These are phyloP conservation scores for Chaetomium tenue DNA, from an alignment of 495 filamentous ascomycete species.

Conservation along the genomic window DNA sequence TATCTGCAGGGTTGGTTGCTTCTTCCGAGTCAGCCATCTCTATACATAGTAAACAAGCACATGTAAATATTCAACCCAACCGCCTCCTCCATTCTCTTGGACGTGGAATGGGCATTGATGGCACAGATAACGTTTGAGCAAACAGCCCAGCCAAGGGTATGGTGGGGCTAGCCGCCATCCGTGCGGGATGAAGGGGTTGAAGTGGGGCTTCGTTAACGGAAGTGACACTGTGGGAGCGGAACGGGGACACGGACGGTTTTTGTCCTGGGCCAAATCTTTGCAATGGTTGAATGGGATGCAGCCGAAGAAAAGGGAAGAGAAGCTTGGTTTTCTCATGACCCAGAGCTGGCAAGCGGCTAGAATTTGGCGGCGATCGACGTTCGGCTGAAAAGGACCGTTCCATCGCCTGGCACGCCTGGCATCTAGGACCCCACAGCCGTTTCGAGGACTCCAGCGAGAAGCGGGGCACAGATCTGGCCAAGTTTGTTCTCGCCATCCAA, in stretches of 20 bases:
- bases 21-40: not conserved
- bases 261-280: not conserved
- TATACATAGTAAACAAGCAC: conserved; percentile 5
- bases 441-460: not conserved
- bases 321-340: not conserved
- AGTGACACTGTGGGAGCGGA: conserved; percentile 3
- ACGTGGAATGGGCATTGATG: conserved; percentile 6
- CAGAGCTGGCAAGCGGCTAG: not conserved
- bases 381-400: conserved; percentile 10
- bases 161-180: conserved; percentile 13
- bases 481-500: conserved; percentile 6
- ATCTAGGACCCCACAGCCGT: conserved; percentile 13
- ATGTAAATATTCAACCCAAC: not conserved
- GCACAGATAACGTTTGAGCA: conserved; percentile 12
- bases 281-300: not conserved
- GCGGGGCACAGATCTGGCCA: conserved; percentile 11
- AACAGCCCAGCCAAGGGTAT: conserved; percentile 10
- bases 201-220: conserved; percentile 10
- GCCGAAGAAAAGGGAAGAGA: not conserved
- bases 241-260: no score
- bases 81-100: not conserved
- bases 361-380: conserved; percentile 9
- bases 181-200: conserved; percentile 16
- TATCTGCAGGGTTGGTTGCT: not conserved
- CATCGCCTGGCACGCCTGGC: not conserved